Base-by-base conservation (phyloP, 352 stramenopile species). In the Pythium monospermum region DNA sequence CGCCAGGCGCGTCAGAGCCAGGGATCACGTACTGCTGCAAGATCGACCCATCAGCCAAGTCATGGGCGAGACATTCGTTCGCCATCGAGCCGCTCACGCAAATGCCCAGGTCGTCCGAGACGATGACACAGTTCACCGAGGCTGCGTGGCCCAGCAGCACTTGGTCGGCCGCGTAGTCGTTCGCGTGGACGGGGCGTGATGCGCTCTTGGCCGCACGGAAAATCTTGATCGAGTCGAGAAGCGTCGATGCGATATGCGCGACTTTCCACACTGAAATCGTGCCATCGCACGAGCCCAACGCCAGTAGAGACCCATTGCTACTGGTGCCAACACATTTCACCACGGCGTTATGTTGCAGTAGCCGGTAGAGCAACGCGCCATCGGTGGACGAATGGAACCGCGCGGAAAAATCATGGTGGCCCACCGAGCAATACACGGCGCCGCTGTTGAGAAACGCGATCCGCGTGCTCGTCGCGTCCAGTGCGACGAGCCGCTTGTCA, bases 201-300 rank as follows among this genome's bases (percentile, higher is more conserved):
- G 45, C 42, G 28, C 33, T 67, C 43, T 79, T 83, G 26, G 71
- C 61, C 2, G 71, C 70, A 46, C 78, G 66, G 35, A 92, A 92
- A 43, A 90, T 68, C 49, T 88, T 91, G 43, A 94, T 66, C 22
- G 81, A 81, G 35, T 87, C 70, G 27, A 94, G 53, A 18, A 91
- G 58, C 37, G 74, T 88, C 39, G 71, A 83, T 22, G 70, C 87
- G 35, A 73, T 74, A 31, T 64, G 68, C 21, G 73, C 71, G 27
- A 91, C 64, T 57, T 85, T 87, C 82, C 83, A 94, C 13, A 92
- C 63, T 7, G 77, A 91, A 32, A 94, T 73, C 10, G 79, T 91
- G 21, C 79, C 76, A 51, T 94, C 79, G 3, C 61, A 64, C 35
- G 76, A 78, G 2, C 78, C 78, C 6, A 92, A 56, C 1, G 66